Conservation (phyloP, 805 yeast species). For the Monosporozyma servazzii region DNA sequence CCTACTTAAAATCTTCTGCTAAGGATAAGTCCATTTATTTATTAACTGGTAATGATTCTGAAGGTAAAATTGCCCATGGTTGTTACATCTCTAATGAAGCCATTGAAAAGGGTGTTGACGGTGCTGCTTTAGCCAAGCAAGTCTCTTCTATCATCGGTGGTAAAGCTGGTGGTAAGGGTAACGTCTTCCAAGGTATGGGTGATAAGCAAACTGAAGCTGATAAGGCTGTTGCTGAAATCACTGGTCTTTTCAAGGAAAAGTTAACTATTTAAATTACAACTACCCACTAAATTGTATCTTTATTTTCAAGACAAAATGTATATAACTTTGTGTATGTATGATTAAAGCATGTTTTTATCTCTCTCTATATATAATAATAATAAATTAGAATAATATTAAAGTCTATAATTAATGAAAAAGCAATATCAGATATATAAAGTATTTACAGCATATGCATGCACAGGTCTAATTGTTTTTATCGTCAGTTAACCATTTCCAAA, state of each 20-base stretch:
- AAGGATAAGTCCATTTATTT: conserved; percentile 70
- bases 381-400: not conserved
- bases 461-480: conserved; percentile 26
- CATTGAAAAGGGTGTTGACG: conserved; percentile 58
- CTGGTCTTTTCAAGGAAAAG: conserved; percentile 50
- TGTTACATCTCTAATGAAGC: conserved; percentile 75
- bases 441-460: not conserved
- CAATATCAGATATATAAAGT: not conserved
- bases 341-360: not conserved
- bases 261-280: conserved; percentile 25
- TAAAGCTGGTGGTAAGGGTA: conserved; percentile 97
- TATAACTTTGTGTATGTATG: not conserved
- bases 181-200: conserved; percentile 95
- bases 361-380: not conserved
- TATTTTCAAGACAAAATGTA: not conserved
- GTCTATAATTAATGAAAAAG: not conserved
- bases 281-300: not conserved
- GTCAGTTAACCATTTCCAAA: conserved; percentile 49
- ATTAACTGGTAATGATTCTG: conserved; percentile 57
- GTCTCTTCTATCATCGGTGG: conserved; percentile 82
- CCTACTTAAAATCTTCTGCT: conserved; percentile 65
- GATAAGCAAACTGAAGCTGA: conserved; percentile 61
- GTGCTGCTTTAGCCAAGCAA: conserved; percentile 61
- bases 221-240: conserved; percentile 66
- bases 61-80: conserved; percentile 86